Base-by-base conservation (phyloP, 1,139 yeast genomes). In the Geotrichum armillariae region DNA sequence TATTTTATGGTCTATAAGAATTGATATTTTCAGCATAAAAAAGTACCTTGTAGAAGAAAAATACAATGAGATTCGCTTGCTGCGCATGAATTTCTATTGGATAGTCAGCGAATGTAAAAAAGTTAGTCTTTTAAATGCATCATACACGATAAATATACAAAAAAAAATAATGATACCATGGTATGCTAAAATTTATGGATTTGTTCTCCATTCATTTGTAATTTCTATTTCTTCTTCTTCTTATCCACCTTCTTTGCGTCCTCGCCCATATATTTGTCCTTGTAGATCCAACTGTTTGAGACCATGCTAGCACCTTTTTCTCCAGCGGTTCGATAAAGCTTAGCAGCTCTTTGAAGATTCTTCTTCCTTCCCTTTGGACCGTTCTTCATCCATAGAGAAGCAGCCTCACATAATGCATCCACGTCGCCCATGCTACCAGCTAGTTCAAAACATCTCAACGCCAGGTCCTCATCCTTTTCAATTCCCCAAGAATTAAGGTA, bases 211-310 rank as follows among this genome's bases (percentile, higher is more conserved):
- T n/a, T n/a, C n/a, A n/a, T n/a, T n/a, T n/a, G n/a, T n/a, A n/a
- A n/a, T n/a, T 33, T 41, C 18, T 41, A 31, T 29, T 36, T 20
- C 36, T 42, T 42, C 41, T 47, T 42, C 20, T 42, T 47, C 21
- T 53, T 51, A 32, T 55, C 37, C 38, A 50, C 49, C 21, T 53
- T 46, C 47, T 56, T 55, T 41, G 54, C 49, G 44, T 50, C 55
- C 22, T 52, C 53, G 45, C 59, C 54, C 69, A 76, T 66, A 62
- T 85, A 85, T 70, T 85, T 85, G 41, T 80, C 82, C 65, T 84
- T 85, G 70, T 84, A 82, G 39, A 85, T 84, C 94, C 94, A 86
- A 53, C 83, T 79, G 55, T 85, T 83, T 1, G 91, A 91, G 33
- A 83, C 78, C 54, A 83, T 70, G 58, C 75, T 78, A 20, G 78